phyloP scores from a whole-genome alignment of 768 basidiomycete genomes.

The Leccinum obscurum region DNA sequence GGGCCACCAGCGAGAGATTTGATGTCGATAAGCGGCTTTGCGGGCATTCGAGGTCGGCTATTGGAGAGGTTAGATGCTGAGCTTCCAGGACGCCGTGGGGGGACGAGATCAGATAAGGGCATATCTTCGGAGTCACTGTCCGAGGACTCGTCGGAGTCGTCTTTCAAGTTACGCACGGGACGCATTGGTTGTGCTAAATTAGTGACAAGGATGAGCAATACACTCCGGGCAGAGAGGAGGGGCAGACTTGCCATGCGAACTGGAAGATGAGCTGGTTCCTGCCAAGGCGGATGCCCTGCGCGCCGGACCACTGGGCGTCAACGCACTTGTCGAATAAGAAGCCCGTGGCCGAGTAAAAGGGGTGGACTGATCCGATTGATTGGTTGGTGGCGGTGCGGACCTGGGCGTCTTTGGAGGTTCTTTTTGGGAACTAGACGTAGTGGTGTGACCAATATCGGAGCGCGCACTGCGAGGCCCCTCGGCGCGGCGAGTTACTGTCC shows the following conservation, averaged over 20 bases:
- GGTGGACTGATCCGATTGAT: slow-evolving; percentile 5
- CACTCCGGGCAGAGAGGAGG: not conserved
- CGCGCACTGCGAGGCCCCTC: slow-evolving; percentile 7
- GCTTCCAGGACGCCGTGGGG: slow-evolving; percentile 68
- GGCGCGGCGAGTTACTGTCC: slow-evolving; percentile 33
- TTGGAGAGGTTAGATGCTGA: slow-evolving; percentile 40
- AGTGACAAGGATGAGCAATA: not conserved
- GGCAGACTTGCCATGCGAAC: slow-evolving; percentile 29
- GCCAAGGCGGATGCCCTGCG: slow-evolving; percentile 47
- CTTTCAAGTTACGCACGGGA: slow-evolving; percentile 5
- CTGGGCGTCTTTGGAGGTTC: slow-evolving; percentile 16
- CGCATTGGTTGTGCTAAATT: slow-evolving; percentile 9
- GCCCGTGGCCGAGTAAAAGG: slow-evolving; percentile 40
- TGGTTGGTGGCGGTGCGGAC: slow-evolving; percentile 33
- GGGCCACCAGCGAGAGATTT: slow-evolving; percentile 37
- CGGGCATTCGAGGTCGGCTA: slow-evolving; percentile 32
- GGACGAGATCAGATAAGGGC: slow-evolving; percentile 62
- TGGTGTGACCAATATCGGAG: slow-evolving; percentile 24
- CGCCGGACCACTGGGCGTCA: slow-evolving; percentile 51
- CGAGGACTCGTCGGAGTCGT: slow-evolving; percentile 29
- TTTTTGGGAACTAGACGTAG: slow-evolving; percentile 5
- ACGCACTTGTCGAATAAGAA: slow-evolving; percentile 59
- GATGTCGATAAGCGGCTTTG: slow-evolving; percentile 47
- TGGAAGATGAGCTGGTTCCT: slow-evolving; percentile 31
- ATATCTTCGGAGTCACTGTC: slow-evolving; percentile 55